Evolutionary conservation across 2,329 filamentous ascomycete species (phyloP).

Genomic region (Stachybotrys chlorohalonatus): DNA sequence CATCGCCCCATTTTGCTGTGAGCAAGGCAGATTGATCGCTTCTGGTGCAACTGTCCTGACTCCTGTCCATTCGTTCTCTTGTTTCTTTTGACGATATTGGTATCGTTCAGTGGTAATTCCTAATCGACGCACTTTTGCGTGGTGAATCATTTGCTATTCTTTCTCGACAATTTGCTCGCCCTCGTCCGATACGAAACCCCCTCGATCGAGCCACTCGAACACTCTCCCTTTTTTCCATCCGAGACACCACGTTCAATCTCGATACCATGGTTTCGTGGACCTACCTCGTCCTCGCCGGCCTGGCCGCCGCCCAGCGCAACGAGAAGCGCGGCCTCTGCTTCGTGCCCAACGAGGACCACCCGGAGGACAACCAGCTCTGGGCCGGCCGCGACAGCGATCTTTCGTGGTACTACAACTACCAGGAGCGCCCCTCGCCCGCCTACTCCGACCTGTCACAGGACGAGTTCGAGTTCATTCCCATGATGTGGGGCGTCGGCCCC

Average conservation of each 20-base stretch:
- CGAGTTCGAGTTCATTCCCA: constrained; percentile 66
- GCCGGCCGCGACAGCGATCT: constrained; percentile 44
- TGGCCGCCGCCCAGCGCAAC: constrained; percentile 18
- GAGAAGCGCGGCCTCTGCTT: constrained; percentile 67
- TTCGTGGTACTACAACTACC: constrained; percentile 84
- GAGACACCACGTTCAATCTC: neutral
- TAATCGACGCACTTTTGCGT: neutral
- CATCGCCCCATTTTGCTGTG: neutral
- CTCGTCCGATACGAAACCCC: neutral
- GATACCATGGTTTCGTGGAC: constrained; percentile 3
- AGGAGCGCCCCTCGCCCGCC: constrained; percentile 41
- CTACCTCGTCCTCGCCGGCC: constrained; percentile 9
- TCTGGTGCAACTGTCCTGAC: neutral
- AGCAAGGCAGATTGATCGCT: neutral
- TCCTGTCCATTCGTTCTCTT: neutral
- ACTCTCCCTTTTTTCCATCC: neutral
- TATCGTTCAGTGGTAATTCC: neutral
- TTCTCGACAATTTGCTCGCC: neutral
- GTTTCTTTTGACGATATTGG: neutral
- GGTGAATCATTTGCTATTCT: neutral
- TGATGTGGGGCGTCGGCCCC: constrained; percentile 60
- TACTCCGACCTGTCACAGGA: constrained; percentile 40
- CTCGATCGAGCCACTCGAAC: neutral
- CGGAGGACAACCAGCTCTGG: constrained; percentile 60
- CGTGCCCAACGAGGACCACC: constrained; percentile 44